A percentile compares a stretch with the other conserved stretches of the same genome.
phyloP scores from a whole-genome alignment of 352 stramenopile species.

The Pythium monospermum region DNA sequence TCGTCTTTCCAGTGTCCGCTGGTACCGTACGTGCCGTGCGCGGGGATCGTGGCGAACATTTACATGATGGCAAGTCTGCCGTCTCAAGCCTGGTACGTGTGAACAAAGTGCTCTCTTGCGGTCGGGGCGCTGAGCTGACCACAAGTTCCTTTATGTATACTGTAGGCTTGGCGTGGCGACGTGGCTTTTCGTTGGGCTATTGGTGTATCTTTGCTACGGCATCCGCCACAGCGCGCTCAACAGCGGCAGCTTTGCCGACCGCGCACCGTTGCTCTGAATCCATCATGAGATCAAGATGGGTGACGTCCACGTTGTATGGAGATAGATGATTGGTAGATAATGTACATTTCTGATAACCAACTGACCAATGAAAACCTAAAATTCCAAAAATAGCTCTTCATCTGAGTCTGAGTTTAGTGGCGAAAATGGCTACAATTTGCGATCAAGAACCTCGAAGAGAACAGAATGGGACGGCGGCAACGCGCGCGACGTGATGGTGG shows the following conservation, averaged over 20 bases:
- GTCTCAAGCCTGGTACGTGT: constrained; percentile 26
- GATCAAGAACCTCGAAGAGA: too few relatives aligned
- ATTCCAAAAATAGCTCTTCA: constrained; percentile 14
- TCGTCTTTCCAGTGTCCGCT: constrained; percentile 29
- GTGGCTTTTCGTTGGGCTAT: constrained; percentile 56
- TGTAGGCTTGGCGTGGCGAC: constrained; percentile 66
- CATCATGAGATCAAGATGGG: too few relatives aligned
- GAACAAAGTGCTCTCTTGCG: neutral
- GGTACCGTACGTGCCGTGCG: constrained; percentile 35
- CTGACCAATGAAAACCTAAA: neutral
- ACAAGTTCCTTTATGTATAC: neutral
- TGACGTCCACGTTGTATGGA: too few relatives aligned
- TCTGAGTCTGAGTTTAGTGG: constrained; percentile 5
- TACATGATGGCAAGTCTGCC: constrained; percentile 44
- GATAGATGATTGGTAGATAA: neutral
- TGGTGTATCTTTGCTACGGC: constrained; percentile 75
- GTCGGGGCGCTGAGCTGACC: neutral
- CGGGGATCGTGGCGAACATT: constrained; percentile 35
- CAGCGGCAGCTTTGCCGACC: constrained; percentile 21
- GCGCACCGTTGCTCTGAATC: constrained; percentile 19
- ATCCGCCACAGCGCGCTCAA: constrained; percentile 69
- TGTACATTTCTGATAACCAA: neutral
- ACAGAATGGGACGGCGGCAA: constrained; percentile 2
- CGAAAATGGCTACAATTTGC: neutral
- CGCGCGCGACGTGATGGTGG: neutral